Conservation (phyloP, 345 rosid species). For the Corchorus olitorius region DNA sequence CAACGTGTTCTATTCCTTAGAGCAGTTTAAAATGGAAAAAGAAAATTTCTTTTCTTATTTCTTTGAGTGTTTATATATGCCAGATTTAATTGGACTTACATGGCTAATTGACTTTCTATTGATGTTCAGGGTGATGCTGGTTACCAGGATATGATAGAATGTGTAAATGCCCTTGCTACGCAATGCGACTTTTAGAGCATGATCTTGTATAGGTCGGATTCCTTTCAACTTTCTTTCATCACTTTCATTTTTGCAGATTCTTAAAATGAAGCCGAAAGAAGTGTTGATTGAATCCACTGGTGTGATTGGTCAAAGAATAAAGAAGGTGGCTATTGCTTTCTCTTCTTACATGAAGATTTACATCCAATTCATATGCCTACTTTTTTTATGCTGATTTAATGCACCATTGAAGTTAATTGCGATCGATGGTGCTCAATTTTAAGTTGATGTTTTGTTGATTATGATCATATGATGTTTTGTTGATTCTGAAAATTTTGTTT, state of each 20-base stretch:
- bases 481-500: not conserved
- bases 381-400: conserved; percentile 8
- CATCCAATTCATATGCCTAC: not conserved
- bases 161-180: conserved; percentile 65
- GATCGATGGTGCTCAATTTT: no score
- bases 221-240: conserved; percentile 45
- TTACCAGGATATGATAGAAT: conserved; percentile 79
- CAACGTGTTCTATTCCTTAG: not conserved
- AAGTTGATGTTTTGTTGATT: no score
- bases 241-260: conserved; percentile 37
- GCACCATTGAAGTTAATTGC: not conserved
- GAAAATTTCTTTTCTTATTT: not conserved
- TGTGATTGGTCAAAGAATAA: conserved; percentile 90
- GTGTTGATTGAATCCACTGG: conserved; percentile 92
- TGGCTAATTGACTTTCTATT: conserved; percentile 25
- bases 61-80: not conserved
- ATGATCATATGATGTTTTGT: no score
- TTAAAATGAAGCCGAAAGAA: conserved; percentile 59
- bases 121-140: conserved; percentile 89
- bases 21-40: not conserved
- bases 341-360: not conserved
- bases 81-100: conserved; percentile 16
- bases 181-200: conserved; percentile 32
- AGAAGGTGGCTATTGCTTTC: conserved; percentile 49
- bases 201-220: conserved; percentile 48